Base-by-base conservation (phyloP, 2,329 filamentous ascomycete species). In the Fusarium duplospermum region DNA sequence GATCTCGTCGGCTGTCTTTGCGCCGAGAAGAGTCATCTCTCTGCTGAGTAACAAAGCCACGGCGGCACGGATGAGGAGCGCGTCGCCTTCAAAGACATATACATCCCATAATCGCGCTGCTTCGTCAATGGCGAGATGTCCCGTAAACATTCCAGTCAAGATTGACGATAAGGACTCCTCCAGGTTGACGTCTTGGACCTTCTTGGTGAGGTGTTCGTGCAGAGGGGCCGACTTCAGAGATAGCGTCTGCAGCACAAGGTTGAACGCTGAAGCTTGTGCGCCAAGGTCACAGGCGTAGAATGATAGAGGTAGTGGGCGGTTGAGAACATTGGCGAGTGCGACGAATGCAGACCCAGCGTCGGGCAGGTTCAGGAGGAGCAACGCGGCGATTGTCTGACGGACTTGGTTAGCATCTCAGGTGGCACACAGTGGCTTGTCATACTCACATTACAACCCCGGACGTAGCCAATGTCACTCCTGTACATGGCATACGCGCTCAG, bases 401-500 rank as follows among this genome's bases (percentile, higher is more conserved):
- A 73, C 56, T 61, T 50, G 64, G 70, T 78, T 71, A 79, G 76
- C 40, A 60, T 50, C 62, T 66, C 18, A 61, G 63, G 61, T 61
- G 64, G 18, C 50, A 57, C 38, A 33, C 59, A 58, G 60, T 63
- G 31, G 33, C n/a, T 68, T 47, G 62, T 54, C 38, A 31, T 58
- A 87, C 92, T 87, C 82, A 94, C 91, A 79, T 94, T 93, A 74
- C 92, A 93, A 63, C 93, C 93, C 71, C 88, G 87, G 66, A 94
- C 88, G 78, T 94, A 95, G 71, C 93, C 93, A 77, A 96, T 93
- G 79, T 96, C 94, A 74, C 91, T 92, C 70, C 94, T 89, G 82
- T 96, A 96, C 89, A 94, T 93, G 64, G 91, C 88, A 82, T 96
- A 96, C 8, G 94, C 94, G 77, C 91, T 91, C 69, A 96, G 86